Base-by-base conservation (phyloP, 768 basidiomycete species). In the Dacryopinax primogenitus region DNA sequence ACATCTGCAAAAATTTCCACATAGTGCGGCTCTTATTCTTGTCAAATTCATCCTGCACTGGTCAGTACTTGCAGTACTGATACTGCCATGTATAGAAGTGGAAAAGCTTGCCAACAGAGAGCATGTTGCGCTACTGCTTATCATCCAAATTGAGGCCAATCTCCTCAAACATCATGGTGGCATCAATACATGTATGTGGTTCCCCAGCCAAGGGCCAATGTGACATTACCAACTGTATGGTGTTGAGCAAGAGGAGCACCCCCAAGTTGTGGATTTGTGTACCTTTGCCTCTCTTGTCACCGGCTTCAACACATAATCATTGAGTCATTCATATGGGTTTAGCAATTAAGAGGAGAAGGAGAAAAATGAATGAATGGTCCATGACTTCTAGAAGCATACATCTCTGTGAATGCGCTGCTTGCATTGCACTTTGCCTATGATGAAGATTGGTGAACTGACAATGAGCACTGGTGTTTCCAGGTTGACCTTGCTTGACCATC, bases 231-330 rank as follows among this genome's bases (percentile, higher is more conserved):
- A 93, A 79, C 88, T 92, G 66, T 21, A 44, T n/a, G 16, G 28
- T 21, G 34, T 58, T 23, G 23, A 3, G 28, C 26, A 62, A 44
- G 21, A 33, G 41, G 37, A n/a, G 47, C 44, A 33, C 21, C 15
- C n/a, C n/a, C 21, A 26, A 21, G 23, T 13, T 32, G 41, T 41
- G 63, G 26, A 64, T 63, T 3, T 28, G 75, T 83, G 73, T 70
- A 92, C 90, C 70, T 89, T 83, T 37, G 94, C 96, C 78, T 97
- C 87, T 41, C 94, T 94, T 0, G 92, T 90, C 18, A 99, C 94
- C 18, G 96, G 96, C 73, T 88, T 92, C 26, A 99, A 80, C 65
- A 98, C 87, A 74, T 90, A 97, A 73, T 98, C 96, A 73, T 99
- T n/a, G n/a, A n/a, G n/a, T n/a, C n/a, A n/a, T n/a, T n/a, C n/a